A percentile compares a stretch with the other conserved stretches of the same genome.
Evolutionary conservation across 495 filamentous ascomycete species (phyloP).

Genomic region (Neurospora sp.): DNA sequence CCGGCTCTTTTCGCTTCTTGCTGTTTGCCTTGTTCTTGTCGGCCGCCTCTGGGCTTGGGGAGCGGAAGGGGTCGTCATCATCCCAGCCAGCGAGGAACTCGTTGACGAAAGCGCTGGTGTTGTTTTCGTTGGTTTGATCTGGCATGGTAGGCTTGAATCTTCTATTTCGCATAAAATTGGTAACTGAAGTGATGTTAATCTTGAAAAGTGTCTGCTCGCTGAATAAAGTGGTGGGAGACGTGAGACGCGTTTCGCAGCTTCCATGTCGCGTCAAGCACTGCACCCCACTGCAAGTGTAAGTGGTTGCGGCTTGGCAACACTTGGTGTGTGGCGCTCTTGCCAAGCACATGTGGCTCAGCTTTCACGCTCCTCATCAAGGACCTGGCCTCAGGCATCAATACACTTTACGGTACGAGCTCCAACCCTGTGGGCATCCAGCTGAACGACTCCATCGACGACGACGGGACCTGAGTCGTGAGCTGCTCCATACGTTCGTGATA

Average conservation of each 20-base stretch:
- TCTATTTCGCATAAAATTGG: neutral
- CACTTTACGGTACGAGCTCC: constrained; percentile 1
- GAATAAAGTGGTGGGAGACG: neutral
- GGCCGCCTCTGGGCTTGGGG: constrained; percentile 18
- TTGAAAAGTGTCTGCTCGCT: neutral
- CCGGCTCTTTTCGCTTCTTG: constrained; percentile 24
- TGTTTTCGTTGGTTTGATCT: neutral
- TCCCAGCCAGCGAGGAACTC: constrained; percentile 13
- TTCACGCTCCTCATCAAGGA: neutral
- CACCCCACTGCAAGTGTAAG: neutral
- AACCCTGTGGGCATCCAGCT: constrained; percentile 15
- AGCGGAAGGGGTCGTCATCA: constrained; percentile 24
- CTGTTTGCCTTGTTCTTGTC: constrained; percentile 15
- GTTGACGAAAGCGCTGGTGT: neutral
- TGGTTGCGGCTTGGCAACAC: constrained; percentile 2
- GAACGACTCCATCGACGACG: constrained; percentile 15
- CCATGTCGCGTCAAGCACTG: neutral
- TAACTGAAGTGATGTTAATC: neutral
- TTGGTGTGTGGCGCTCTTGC: neutral
- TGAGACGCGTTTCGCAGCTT: neutral
- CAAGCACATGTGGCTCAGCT: neutral
- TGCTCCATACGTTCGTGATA: constrained; percentile 9
- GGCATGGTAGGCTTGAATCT: neutral
- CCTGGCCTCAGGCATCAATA: constrained; percentile 16
- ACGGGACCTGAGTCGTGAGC: constrained; percentile 13